Conservation (phyloP, 192 early-diverging fungal species). For the Coemansia sp. region DNA sequence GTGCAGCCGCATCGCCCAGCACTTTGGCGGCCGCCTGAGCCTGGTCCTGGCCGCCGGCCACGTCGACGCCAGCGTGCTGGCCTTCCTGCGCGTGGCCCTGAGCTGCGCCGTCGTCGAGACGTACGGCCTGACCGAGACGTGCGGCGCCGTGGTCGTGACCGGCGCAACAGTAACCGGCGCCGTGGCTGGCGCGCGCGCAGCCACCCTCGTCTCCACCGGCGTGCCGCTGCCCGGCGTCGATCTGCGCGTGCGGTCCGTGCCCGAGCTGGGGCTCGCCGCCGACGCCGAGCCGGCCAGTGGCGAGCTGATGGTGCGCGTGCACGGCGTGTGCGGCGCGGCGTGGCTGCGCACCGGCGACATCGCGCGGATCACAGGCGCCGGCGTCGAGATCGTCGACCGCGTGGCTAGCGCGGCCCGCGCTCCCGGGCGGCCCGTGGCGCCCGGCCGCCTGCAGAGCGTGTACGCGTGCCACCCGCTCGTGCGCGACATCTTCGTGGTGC, state of each 20-base stretch:
- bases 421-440: conserved; percentile 76
- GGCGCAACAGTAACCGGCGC: background rate
- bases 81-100: conserved; percentile 63
- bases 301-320: conserved; percentile 84
- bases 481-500: conserved; percentile 87
- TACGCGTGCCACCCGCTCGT: conserved; percentile 72
- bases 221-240: conserved; percentile 70
- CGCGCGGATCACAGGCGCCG: conserved; percentile 69
- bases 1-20: conserved; percentile 74
- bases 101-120: conserved; percentile 58
- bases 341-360: conserved; percentile 89
- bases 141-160: background rate
- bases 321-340: conserved; percentile 68
- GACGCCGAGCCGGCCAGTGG: conserved; percentile 81
- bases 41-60: conserved; percentile 63
- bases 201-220: conserved; percentile 62
- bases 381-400: conserved; percentile 79
- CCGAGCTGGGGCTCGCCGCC: conserved; percentile 79
- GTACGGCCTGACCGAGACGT: conserved; percentile 34
- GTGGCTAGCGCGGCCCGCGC: conserved; percentile 76
- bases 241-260: conserved; percentile 84
- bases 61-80: conserved; percentile 58
- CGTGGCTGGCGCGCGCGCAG: conserved; percentile 6
- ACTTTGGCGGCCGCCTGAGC: conserved; percentile 70
- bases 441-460: conserved; percentile 82